phyloP scores from a whole-genome alignment of 176 grass and related monocot species.

The Urochloa ruziziensis region DNA sequence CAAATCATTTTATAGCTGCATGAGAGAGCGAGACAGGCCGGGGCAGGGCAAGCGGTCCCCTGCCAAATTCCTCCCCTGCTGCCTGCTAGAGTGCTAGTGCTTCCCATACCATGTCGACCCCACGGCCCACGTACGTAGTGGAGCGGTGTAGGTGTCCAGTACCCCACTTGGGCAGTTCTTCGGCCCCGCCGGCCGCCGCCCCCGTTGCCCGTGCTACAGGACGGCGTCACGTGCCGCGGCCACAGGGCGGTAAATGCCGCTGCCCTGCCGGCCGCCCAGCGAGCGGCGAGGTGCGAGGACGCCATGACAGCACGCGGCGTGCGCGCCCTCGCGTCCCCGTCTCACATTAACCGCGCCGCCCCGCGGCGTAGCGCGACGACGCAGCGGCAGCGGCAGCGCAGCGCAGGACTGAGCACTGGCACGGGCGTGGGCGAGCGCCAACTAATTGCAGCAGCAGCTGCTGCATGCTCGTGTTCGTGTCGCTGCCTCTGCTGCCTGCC shows the following conservation, averaged over 20 bases:
- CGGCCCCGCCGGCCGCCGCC: neutral
- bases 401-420: neutral
- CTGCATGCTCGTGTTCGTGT: neutral
- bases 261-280: neutral
- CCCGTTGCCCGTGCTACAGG: neutral
- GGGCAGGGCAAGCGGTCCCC: neutral
- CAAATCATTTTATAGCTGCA: neutral
- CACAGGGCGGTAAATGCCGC: constrained; percentile 31
- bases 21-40: too few species aligned
- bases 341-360: neutral
- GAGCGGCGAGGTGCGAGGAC: neutral
- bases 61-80: neutral
- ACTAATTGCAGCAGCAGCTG: neutral
- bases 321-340: neutral
- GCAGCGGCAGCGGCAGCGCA: neutral
- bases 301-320: neutral
- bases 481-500: neutral
- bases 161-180: neutral
- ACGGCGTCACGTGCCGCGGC: constrained; percentile 36
- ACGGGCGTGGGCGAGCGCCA: neutral
- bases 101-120: neutral
- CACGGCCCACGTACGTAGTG: neutral
- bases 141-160: too few species aligned
- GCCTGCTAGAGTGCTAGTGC: too few species aligned
- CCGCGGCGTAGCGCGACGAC: neutral